phyloP scores from a whole-genome alignment of 2,329 filamentous ascomycete genomes.

The Tolypocladium ovalisporum region DNA sequence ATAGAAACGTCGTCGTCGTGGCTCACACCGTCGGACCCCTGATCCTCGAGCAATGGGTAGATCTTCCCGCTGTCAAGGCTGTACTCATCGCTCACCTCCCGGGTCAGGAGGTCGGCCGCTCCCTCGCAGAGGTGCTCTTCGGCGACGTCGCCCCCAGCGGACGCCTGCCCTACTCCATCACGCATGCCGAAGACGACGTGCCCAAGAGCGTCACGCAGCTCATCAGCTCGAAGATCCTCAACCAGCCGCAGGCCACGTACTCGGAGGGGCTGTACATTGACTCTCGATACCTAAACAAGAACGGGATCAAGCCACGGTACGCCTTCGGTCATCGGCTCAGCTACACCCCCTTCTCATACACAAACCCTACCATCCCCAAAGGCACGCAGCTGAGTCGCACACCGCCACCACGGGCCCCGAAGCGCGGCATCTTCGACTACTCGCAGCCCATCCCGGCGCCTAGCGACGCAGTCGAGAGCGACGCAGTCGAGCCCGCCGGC shows the following conservation, averaged over 20 bases:
- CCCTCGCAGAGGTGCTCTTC: conserved; percentile 69
- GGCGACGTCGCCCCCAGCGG: conserved; percentile 66
- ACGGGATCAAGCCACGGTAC: conserved; percentile 63
- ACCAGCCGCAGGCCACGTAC: conserved; percentile 74
- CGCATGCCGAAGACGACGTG: conserved; percentile 58
- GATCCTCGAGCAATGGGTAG: conserved; percentile 69
- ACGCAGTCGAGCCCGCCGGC: conserved; percentile 45
- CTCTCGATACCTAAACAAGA: conserved; percentile 79
- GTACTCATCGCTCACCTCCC: conserved; percentile 78
- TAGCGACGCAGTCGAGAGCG: conserved; percentile 42
- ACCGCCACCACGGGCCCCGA: conserved; percentile 21
- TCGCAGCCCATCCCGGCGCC: conserved; percentile 40
- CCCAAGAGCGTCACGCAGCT: conserved; percentile 41
- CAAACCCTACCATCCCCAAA: conserved; percentile 35
- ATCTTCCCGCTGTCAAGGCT: conserved; percentile 65
- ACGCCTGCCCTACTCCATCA: conserved; percentile 82
- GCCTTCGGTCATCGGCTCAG: conserved; percentile 81
- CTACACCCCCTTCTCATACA: conserved; percentile 62
- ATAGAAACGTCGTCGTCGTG: conserved; percentile 60
- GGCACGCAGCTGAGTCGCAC: conserved; percentile 29
- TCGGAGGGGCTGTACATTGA: conserved; percentile 77
- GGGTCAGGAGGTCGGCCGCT: conserved; percentile 76
- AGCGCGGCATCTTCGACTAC: conserved; percentile 33
- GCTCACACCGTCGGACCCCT: conserved; percentile 80
- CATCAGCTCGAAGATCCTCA: conserved; percentile 37